A percentile compares a stretch with the other conserved stretches of the same genome.
Conservation (phyloP, 2,329 filamentous ascomycete species). For the Verticillium albo-atrum region DNA sequence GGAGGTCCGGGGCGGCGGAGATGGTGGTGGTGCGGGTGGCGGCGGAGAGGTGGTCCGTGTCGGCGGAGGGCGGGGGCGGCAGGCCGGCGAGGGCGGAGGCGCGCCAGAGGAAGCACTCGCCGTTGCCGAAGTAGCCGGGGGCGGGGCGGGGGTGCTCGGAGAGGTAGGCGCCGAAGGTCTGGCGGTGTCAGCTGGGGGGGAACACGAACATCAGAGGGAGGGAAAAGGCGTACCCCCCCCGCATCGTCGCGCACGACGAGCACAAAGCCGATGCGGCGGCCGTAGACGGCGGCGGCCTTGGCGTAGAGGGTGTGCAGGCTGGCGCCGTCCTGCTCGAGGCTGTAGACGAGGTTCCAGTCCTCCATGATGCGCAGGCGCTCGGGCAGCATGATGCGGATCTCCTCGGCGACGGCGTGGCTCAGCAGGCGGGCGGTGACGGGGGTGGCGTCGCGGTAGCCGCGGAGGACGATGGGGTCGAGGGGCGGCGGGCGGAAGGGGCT, state of each 20-base stretch:
- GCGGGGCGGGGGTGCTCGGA: constrained; percentile 80
- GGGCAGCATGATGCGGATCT: constrained; percentile 85
- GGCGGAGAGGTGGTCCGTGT: constrained; percentile 38
- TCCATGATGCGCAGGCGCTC: constrained; percentile 83
- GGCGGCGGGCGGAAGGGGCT: constrained; percentile 87
- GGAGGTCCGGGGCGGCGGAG: constrained; percentile 16
- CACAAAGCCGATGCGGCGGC: constrained; percentile 78
- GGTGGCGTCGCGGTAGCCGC: constrained; percentile 61
- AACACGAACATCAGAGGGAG: background rate
- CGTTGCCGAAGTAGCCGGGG: constrained; percentile 88
- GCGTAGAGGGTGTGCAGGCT: constrained; percentile 84
- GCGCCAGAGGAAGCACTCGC: constrained; percentile 79
- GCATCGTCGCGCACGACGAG: constrained; percentile 77
- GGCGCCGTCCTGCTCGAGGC: constrained; percentile 86
- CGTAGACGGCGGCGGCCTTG: constrained; percentile 63
- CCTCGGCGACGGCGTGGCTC: constrained; percentile 73
- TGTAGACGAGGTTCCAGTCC: constrained; percentile 82
- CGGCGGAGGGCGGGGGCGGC: constrained; percentile 45
- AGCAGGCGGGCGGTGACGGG: constrained; percentile 61
- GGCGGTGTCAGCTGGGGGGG: background rate
- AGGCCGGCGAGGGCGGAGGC: constrained; percentile 54
- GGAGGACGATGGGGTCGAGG: constrained; percentile 72
- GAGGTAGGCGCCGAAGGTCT: constrained; percentile 90
- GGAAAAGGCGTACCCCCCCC: constrained; percentile 57
- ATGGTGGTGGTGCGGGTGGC: constrained; percentile 35